A percentile compares a stretch with the other conserved stretches of the same genome.
Conservation (phyloP, 1,284 basidiomycete genomes). For the Malassezia furfur region DNA sequence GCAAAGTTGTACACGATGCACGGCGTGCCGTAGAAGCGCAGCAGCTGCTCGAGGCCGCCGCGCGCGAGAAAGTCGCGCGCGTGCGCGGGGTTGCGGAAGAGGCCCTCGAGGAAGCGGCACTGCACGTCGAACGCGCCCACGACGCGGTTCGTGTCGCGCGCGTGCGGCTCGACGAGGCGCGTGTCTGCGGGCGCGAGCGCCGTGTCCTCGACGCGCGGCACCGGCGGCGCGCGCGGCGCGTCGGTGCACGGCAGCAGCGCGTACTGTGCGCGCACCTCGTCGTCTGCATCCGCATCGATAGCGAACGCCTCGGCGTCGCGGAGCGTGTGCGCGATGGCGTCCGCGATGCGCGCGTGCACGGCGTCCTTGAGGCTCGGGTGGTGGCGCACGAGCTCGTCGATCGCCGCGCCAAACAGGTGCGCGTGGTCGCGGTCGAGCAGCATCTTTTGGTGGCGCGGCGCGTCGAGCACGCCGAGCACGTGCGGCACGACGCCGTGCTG, state of each 20-base stretch:
- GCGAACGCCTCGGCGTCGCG: constrained; percentile 59
- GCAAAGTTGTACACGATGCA: constrained; percentile 84
- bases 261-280: constrained; percentile 23
- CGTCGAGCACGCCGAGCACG: constrained; percentile 76
- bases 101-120: constrained; percentile 61
- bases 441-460: constrained; percentile 73
- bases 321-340: constrained; percentile 46
- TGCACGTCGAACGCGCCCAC: constrained; percentile 37
- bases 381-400: constrained; percentile 93
- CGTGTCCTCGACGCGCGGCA: neutral
- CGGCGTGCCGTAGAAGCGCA: constrained; percentile 68
- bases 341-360: constrained; percentile 53
- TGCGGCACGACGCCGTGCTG: constrained; percentile 66
- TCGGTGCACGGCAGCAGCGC: constrained; percentile 21
- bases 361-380: constrained; percentile 80
- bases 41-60: constrained; percentile 67
- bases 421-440: constrained; percentile 87
- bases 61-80: constrained; percentile 79
- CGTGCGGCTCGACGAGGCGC: constrained; percentile 26
- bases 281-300: constrained; percentile 20
- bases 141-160: constrained; percentile 28
- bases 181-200: constrained; percentile 20
- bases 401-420: constrained; percentile 70
- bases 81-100: constrained; percentile 77
- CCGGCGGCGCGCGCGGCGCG: neutral